phyloP scores from a whole-genome alignment of 179 eudicot genomes.

The Gypsophila paniculata region DNA sequence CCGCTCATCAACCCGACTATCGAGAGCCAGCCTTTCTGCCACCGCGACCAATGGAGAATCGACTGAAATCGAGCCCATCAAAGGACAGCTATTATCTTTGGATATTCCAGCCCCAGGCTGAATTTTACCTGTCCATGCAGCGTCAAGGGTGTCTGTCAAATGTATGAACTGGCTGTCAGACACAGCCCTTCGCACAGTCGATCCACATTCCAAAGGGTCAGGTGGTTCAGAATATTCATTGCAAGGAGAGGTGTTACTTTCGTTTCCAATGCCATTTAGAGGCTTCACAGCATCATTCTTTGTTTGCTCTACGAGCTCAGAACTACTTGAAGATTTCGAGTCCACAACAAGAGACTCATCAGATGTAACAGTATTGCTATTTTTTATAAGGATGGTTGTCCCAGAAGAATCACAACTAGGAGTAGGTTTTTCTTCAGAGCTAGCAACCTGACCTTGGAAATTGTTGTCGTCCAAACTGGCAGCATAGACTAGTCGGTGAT shows the following conservation, averaged over 20 bases:
- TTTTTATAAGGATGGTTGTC: conserved; percentile 22
- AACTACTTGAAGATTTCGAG: conserved; percentile 24
- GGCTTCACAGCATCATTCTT: conserved; percentile 24
- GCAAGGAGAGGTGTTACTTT: conserved; percentile 26
- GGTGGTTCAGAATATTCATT: conserved; percentile 24
- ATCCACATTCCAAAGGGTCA: conserved; percentile 36
- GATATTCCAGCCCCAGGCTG: conserved; percentile 40
- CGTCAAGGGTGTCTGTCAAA: conserved; percentile 80
- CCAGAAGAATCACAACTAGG: conserved; percentile 26
- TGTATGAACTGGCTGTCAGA: conserved; percentile 59
- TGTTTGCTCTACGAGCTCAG: conserved; percentile 27
- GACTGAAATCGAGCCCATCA: conserved; percentile 39
- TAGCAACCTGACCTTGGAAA: conserved; percentile 17
- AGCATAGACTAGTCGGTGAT: conserved; percentile 68
- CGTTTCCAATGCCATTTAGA: conserved; percentile 29
- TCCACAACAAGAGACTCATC: conserved; percentile 34
- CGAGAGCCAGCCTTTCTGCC: conserved; percentile 50
- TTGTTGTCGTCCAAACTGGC: conserved; percentile 42
- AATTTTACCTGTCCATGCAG: conserved; percentile 89
- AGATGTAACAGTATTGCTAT: conserved; percentile 26
- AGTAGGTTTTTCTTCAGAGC: conserved; percentile 30
- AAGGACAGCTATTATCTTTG: conserved; percentile 36
- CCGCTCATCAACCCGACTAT: conserved; percentile 40
- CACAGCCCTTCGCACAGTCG: conserved; percentile 42
- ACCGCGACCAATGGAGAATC: conserved; percentile 44